Base-by-base conservation (phyloP, 2,329 filamentous ascomycete genomes). In the Fusarium anthophilum region DNA sequence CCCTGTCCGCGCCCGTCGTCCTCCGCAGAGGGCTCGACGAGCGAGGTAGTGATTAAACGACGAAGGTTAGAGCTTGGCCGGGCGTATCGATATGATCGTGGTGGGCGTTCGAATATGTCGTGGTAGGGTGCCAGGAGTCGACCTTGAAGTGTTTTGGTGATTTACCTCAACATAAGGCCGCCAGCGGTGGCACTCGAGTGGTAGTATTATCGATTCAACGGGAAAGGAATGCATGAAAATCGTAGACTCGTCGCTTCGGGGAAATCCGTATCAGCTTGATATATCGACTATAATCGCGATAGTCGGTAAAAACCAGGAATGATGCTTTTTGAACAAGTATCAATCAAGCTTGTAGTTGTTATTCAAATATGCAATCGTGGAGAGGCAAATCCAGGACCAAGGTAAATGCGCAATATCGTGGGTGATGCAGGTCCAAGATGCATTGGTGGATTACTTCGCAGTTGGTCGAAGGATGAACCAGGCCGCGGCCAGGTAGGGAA, bases 11-110 rank as follows among this genome's bases (percentile, higher is more conserved):
- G 88, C 88, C 82, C 88, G 88, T 86, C 88, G 86, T 86, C 87
- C 88, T 89, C 87, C 86, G 82, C 73, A 81, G 86, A 89, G 85
- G 87, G 84, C 85, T 86, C 87, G 88, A 89, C 88, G 87, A 87
- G 85, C 87, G 84, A 82, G 81, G 81, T 75, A 41, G 62, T 57
- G 67, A 55, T 55, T 72, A 57, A 55, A 39, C 41, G 53, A 71
- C 32, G 70, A 50, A 51, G 69, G 62, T 69, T 64, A 57, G 48
- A 61, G 43, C 60, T 70, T 44, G 69, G 70, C 44, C 66, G 62
- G 50, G 41, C 57, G 57, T 66, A 58, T 60, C 41, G 41, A 51
- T 39, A 48, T 22, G 43, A 45, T 55, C 54, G 51, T 44, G 43
- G 69, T 53, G 56, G 66, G 70, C 60, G 70, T 59, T 30, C 41